Conservation (phyloP, 805 yeast genomes). For the Saccharomycopsis selenospora region DNA sequence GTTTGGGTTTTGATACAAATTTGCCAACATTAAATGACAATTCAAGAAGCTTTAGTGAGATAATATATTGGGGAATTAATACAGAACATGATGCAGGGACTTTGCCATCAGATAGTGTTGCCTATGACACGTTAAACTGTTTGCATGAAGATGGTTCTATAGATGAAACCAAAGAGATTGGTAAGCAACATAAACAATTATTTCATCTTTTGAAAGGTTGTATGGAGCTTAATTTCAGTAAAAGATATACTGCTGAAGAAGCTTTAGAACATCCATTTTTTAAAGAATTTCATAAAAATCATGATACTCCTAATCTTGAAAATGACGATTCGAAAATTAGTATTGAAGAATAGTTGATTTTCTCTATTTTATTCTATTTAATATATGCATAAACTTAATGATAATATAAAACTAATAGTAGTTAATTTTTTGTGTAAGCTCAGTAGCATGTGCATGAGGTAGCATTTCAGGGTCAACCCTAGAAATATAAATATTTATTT, state of each 20-base stretch:
- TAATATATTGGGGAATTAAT: slow-evolving; percentile 38
- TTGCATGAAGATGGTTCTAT: slow-evolving; percentile 35
- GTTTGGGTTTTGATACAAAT: slow-evolving; percentile 72
- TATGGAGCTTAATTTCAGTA: slow-evolving; percentile 49
- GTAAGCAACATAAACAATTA: slow-evolving; percentile 38
- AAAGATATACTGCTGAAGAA: slow-evolving; percentile 51
- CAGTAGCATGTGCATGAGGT: too few species aligned
- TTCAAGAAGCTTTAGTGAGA: slow-evolving; percentile 33
- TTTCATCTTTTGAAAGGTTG: slow-evolving; percentile 51
- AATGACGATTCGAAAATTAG: too few species aligned
- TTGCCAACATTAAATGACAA: slow-evolving; percentile 43
- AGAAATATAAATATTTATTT: background rate
- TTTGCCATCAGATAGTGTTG: slow-evolving; percentile 65
- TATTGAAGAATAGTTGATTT: too few species aligned
- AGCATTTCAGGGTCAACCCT: too few species aligned
- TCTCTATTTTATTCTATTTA: too few species aligned
- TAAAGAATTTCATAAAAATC: slow-evolving; percentile 30
- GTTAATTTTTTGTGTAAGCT: too few species aligned
- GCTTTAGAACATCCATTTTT: slow-evolving; percentile 56
- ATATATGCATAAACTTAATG: too few species aligned
- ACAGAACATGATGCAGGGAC: slow-evolving; percentile 50
- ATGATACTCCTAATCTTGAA: too few species aligned
- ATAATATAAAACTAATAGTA: too few species aligned
- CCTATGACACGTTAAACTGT: slow-evolving; percentile 52
- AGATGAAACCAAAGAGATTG: slow-evolving; percentile 31